phyloP scores from a whole-genome alignment of 2,329 filamentous ascomycete genomes.

The Fusarium longipes region DNA sequence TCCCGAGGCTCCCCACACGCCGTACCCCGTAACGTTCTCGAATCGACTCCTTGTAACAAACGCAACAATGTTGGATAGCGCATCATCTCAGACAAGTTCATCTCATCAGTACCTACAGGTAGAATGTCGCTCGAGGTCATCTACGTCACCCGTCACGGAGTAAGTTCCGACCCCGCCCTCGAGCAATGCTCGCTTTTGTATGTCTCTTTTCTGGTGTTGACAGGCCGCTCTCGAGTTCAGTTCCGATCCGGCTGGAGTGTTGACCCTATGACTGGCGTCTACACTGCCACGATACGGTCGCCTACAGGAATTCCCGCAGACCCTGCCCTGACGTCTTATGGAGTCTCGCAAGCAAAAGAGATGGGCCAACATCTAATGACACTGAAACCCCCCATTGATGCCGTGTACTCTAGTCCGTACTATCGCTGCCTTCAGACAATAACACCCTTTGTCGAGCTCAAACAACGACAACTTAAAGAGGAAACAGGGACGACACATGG shows the following conservation, averaged over 20 bases:
- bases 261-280: slow-evolving; percentile 81
- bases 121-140: slow-evolving; percentile 76
- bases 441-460: slow-evolving; percentile 70
- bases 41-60: neutral
- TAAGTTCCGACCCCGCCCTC: slow-evolving; percentile 57
- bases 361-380: slow-evolving; percentile 73
- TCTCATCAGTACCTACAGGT: neutral
- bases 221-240: slow-evolving; percentile 57
- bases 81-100: neutral
- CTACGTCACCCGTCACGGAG: slow-evolving; percentile 79
- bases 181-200: neutral
- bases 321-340: slow-evolving; percentile 86
- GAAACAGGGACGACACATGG: slow-evolving; percentile 3
- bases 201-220: slow-evolving; percentile 24
- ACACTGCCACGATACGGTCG: slow-evolving; percentile 77
- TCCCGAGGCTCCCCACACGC: slow-evolving; percentile 23
- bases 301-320: slow-evolving; percentile 91
- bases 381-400: slow-evolving; percentile 74
- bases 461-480: slow-evolving; percentile 40
- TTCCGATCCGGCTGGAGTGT: slow-evolving; percentile 93
- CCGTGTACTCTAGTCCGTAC: slow-evolving; percentile 86
- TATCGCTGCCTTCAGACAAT: slow-evolving; percentile 91
- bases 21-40: neutral
- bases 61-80: neutral
- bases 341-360: slow-evolving; percentile 84